Base-by-base conservation (phyloP, 495 filamentous ascomycete species). In the Stereocaulon alpinum region DNA sequence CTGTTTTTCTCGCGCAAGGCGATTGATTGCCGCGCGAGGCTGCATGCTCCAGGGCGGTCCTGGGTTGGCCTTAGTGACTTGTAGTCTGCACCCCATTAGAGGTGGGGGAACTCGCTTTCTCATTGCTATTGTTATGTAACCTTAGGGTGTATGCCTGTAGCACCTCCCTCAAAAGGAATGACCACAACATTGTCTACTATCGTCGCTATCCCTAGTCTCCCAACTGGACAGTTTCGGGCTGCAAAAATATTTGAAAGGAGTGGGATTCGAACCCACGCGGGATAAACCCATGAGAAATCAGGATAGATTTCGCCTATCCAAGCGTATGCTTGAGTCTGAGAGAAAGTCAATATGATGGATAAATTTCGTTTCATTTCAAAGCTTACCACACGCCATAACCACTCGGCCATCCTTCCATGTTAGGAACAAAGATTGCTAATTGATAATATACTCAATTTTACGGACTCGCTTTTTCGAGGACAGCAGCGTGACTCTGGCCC, bases 191-290 rank as follows among this genome's bases (percentile, higher is more conserved):
- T n/a, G n/a, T 11, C 40, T 24, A 24, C 10, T 41, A 11, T 17
- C 40, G 2, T 17, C 40, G 2, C 40, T 41, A 41, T 41, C 40
- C 10, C 40, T 41, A 41, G 40, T 41, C 40, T 41, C 40, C 17
- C 4, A 41, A 2, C 4, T 41, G 40, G 40, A 41, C 40, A 41
- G 17, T 41, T 41, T 41, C 40, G 40, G 22, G 24, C 24, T 24
- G 24, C 24, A 24, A 24, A 24, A 24, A 24, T 24, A 24, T 24
- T 24, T 49, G 47, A 49, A 49, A 49, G 47, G 51, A 56, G 54
- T 56, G 54, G 54, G 54, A 56, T 56, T 56, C 54, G 54, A 56
- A 56, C 54, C 54, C 54, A 56, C 54, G 54, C 34, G 32, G 54
- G 40, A 56, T 56, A 44, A 44, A 43, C 40, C 54, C 32, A 56